Conservation (phyloP, 2,329 filamentous ascomycete genomes). For the Diaporthe velutina region DNA sequence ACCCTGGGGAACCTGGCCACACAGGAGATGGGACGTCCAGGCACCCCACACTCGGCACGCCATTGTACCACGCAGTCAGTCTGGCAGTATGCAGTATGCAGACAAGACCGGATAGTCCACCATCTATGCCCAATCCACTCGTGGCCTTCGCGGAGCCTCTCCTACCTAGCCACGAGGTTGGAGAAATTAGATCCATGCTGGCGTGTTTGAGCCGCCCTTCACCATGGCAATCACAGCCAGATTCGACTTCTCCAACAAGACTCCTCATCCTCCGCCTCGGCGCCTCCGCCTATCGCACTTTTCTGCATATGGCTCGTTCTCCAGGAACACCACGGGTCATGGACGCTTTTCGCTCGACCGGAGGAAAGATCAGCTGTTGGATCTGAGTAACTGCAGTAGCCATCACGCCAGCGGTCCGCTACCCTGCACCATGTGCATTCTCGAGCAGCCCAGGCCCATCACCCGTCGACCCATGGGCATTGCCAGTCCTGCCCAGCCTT, state of each 20-base stretch:
- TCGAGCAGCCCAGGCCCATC: slow-evolving; percentile 11
- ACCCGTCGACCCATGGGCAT: slow-evolving; percentile 4
- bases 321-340: neutral
- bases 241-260: neutral
- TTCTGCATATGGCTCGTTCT: neutral
- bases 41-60: slow-evolving; percentile 24
- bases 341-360: neutral
- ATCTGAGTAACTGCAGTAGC: slow-evolving; percentile 15
- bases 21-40: neutral
- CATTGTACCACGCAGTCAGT: neutral
- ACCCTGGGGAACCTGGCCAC: neutral
- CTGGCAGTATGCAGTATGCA: neutral
- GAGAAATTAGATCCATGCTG: slow-evolving; percentile 28
- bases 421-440: slow-evolving; percentile 6
- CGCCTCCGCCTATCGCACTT: neutral
- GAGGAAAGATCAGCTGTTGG: slow-evolving; percentile 24
- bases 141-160: slow-evolving; percentile 13
- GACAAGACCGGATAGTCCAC: neutral
- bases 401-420: slow-evolving; percentile 22
- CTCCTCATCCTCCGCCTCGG: neutral
- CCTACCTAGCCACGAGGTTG: slow-evolving; percentile 24
- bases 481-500: slow-evolving; percentile 19
- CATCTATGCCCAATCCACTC: slow-evolving; percentile 13
- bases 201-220: slow-evolving; percentile 23
- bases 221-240: neutral